These are phyloP conservation scores for Polygonum maritimum DNA, from an alignment of 148 eudicot species.

Conservation along the genomic window DNA sequence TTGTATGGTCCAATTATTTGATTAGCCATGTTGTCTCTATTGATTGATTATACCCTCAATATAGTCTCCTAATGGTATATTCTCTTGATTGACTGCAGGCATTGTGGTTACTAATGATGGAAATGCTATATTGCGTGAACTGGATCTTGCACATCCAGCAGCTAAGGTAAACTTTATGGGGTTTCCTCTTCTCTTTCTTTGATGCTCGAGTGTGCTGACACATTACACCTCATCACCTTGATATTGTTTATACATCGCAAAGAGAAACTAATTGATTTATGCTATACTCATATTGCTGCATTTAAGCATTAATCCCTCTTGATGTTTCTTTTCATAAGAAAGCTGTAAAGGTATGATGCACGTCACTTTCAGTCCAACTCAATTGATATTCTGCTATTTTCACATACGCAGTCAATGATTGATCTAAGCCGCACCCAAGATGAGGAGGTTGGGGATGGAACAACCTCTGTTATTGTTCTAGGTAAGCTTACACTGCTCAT, in stretches of 20 bases:
- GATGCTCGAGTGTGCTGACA: background rate
- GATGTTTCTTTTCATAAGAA: background rate
- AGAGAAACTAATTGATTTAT: no score
- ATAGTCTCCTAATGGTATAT: background rate
- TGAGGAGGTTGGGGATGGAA: conserved; percentile 98
- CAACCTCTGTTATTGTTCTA: conserved; percentile 92
- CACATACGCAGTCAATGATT: conserved; percentile 70
- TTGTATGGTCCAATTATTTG: background rate
- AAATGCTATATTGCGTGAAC: conserved; percentile 87
- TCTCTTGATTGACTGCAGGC: conserved; percentile 30
- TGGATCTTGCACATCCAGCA: conserved; percentile 98
- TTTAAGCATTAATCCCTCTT: no score
- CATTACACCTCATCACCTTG: no score
- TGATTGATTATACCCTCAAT: background rate
- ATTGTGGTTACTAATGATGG: conserved; percentile 98
- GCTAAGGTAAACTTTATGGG: conserved; percentile 55
- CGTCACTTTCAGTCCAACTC: background rate
- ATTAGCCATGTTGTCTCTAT: background rate
- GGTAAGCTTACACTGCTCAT: conserved; percentile 29
- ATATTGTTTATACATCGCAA: no score
- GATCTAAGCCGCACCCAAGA: conserved; percentile 98
- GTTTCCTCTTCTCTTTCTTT: background rate
- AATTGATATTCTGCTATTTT: background rate
- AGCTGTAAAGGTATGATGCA: no score
- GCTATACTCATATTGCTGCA: no score